Conservation (phyloP, 2,329 filamentous ascomycete genomes). For the Aaosphaeria arxii region DNA sequence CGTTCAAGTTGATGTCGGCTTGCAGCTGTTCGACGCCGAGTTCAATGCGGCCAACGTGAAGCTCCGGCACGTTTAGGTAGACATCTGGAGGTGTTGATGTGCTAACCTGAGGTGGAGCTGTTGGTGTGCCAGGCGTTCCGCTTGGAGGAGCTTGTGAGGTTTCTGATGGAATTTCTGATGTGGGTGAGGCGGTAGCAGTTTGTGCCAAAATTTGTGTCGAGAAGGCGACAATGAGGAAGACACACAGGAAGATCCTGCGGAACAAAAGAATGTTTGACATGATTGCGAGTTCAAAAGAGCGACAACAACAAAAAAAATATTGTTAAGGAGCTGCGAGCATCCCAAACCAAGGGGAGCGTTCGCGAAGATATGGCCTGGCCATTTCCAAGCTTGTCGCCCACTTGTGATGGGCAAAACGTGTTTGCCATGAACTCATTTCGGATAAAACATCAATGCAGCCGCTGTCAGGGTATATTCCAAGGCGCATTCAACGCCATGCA, state of each 20-base stretch:
- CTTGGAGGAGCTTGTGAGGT: conserved; percentile 14
- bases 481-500: conserved; percentile 10
- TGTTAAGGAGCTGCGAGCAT: conserved; percentile 9
- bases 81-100: conserved; percentile 53
- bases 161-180: not conserved
- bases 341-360: conserved; percentile 13
- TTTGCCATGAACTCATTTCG: conserved; percentile 30
- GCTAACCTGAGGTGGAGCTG: conserved; percentile 19
- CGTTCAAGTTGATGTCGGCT: conserved; percentile 60
- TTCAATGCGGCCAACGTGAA: conserved; percentile 59
- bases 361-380: conserved; percentile 8
- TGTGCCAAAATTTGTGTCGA: conserved; percentile 26
- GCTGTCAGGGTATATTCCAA: conserved; percentile 16
- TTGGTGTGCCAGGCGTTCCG: conserved; percentile 2
- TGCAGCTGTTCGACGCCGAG: conserved; percentile 58
- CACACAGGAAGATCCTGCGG: conserved; percentile 24
- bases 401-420: conserved; percentile 15
- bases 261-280: conserved; percentile 32
- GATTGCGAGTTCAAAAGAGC: conserved; percentile 15
- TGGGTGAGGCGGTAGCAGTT: conserved; percentile 11
- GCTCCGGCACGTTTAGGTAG: conserved; percentile 55
- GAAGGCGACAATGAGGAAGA: conserved; percentile 23
- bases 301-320: conserved; percentile 10
- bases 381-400: conserved; percentile 3
- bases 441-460: conserved; percentile 25